Percentiles rank a stretch among this genome's conserved stretches.
Evolutionary conservation across 352 stramenopile species (phyloP).

Genomic region (Pythium chondricola): DNA sequence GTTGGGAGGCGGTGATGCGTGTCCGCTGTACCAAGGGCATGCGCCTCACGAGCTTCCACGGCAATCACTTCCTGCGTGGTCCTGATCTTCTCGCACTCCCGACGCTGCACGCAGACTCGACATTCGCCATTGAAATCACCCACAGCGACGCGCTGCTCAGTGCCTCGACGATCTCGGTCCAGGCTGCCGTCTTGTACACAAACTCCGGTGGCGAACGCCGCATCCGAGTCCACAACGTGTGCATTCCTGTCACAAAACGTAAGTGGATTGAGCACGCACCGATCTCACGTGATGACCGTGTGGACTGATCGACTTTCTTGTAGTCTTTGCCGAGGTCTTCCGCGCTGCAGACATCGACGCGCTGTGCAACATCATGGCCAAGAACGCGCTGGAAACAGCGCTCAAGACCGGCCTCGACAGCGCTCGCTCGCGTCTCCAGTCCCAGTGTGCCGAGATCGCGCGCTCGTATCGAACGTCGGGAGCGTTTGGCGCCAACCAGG

Average conservation of each 20-base stretch:
- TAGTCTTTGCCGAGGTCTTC: constrained; percentile 90
- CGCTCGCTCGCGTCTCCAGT: constrained; percentile 89
- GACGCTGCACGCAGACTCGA: constrained; percentile 93
- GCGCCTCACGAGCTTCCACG: constrained; percentile 97
- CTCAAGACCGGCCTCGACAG: constrained; percentile 94
- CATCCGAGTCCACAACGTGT: constrained; percentile 98
- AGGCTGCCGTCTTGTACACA: constrained; percentile 97
- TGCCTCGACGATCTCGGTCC: constrained; percentile 92
- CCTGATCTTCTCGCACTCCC: constrained; percentile 96
- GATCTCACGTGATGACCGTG: too few relatives aligned
- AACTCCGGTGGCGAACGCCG: constrained; percentile 94
- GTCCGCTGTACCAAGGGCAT: constrained; percentile 97
- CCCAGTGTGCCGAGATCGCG: constrained; percentile 92
- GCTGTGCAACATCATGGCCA: constrained; percentile 93
- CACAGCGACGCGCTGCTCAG: constrained; percentile 95
- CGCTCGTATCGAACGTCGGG: constrained; percentile 84
- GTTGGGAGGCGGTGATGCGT: constrained; percentile 95
- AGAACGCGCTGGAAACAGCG: constrained; percentile 91
- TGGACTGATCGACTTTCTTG: too few relatives aligned
- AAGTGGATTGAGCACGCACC: too few relatives aligned
- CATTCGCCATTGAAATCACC: constrained; percentile 96
- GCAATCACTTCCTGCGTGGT: constrained; percentile 97
- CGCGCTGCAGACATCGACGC: constrained; percentile 90
- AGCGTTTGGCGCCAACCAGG: constrained; percentile 61
- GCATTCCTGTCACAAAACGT: constrained; percentile 89